Evolutionary conservation across 208 protist genomes (phyloP).

Genomic region (Acanthamoeba healyi): DNA sequence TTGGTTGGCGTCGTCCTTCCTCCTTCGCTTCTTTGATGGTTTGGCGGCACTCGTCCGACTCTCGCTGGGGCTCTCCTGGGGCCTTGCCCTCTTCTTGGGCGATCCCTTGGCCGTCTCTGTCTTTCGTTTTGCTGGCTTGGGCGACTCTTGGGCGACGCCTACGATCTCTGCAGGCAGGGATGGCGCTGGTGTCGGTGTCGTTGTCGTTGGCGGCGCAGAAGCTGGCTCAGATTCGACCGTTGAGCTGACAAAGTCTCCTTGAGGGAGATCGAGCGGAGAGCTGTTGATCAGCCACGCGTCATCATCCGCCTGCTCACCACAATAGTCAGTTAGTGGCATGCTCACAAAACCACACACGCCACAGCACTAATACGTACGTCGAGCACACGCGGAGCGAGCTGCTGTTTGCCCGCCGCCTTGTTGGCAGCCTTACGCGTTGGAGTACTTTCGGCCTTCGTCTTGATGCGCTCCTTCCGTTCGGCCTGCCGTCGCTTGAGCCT

Average conservation of each 20-base stretch:
- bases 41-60: neutral
- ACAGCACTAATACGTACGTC: neutral
- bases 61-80: neutral
- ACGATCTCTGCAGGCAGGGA: neutral
- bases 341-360: neutral
- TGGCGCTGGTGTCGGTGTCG: neutral
- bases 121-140: no score
- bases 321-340: neutral
- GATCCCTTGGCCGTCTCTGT: neutral
- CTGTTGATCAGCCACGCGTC: conserved; percentile 25
- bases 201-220: no score
- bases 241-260: neutral
- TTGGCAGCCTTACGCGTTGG: neutral
- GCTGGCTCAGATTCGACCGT: neutral
- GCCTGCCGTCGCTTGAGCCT: conserved; percentile 32
- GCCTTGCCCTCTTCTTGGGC: neutral
- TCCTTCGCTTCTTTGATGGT: neutral
- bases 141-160: neutral
- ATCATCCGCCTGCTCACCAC: neutral
- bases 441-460: neutral
- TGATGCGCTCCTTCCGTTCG: conserved; percentile 32
- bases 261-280: neutral
- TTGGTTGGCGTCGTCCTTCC: no score
- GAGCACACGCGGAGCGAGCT: neutral
- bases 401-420: neutral